Base-by-base conservation (phyloP, 1,139 yeast species). In the Geotrichum histeridarum region DNA sequence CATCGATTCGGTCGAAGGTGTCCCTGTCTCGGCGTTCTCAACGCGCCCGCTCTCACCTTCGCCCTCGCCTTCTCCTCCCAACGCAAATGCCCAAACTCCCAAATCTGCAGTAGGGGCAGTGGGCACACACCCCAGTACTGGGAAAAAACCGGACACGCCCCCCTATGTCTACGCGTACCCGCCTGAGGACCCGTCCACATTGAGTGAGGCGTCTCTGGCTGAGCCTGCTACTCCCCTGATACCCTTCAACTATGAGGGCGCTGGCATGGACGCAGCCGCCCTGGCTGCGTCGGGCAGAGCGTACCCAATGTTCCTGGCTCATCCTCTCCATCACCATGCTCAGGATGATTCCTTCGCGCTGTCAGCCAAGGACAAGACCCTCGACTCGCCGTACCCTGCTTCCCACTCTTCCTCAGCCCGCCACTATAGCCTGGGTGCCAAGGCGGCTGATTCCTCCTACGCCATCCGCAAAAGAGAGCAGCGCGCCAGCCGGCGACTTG, bases 1-100 rank as follows among this genome's bases (percentile, higher is more conserved):
- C 48, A 68, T 72, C 35, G 76, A 72, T 53, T 59, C 72, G 36
- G 67, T 64, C 35, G 75, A 72, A 50, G 73, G 71, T 35, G 63
- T 68, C 39, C 66, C 69, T 11, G 59, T 66, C 55, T 49, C 61
- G 6, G 43, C 60, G 8, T 39, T 43, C 5, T 48, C 55, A 5
- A 30, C 50, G 27, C 27, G 27, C 18, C 50, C 54, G 5, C 47
- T 14, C 15, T 14, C 46, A 27, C 22, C 30, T 14, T 30, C 46
- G 12, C 15, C 46, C 22, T 12, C 22, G 9, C 18, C 22, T n/a
- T 22, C 46, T 17, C 30, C 54, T 30, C 49, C 49, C 49, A 45
- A 45, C 31, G 9, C 37, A 31, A 45, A 35, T 15, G 22, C 46
- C 46, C 46, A 42, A 45, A 33, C 32, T 45, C 49, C 49, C 49